Evolutionary conservation across 345 rosid genomes (phyloP), one percentile per base, ranked within the genome.

Genomic region (Salix koriyanagi): DNA sequence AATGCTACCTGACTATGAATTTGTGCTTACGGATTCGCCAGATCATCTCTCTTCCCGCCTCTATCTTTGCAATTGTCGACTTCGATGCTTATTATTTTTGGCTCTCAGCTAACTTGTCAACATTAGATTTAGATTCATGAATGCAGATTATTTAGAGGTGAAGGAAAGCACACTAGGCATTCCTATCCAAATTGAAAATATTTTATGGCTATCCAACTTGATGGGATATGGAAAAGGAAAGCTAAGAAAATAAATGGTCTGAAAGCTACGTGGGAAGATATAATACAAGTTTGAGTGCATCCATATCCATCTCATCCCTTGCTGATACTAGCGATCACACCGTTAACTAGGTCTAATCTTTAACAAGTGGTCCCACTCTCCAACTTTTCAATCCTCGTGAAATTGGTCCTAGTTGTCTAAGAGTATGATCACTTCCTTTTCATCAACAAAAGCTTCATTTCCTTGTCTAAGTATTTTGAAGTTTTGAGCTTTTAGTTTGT

Each of bases 11-110:
- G 18, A 32, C 18, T 21, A 14, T 4, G 25, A 13, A 26, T 71
- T 30, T 9, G 13, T 41, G 72, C 73, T 56, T 73, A 56, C 78
- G 60, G 58, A n/a, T 64, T 70, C 19, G 58, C 78, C 65, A 50
- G 75, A 48, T 18, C 82, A 74, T 79, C n/a, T 54, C 12, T 9
- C 67, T 44, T 10, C 34, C 12, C 15, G 81, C 23, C 13, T 41
- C n/a, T 13, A 37, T 5, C 71, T 37, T 26, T 21, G 41, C 16
- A 67, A 28, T 21, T 5, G 30, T 74, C 60, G n/a, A 52, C 1
- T 21, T 6, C 0, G 1, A 21, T 56, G 25, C 25, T 56, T 56
- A 8, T 21, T 54, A 54, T 30, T 30, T 54, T 54, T 16, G 21
- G 5, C 54, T 16, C 54, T 15, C 4, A 50, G 21, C 18, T 16